These are phyloP conservation scores for Xylariales sp. DNA, from an alignment of 2,329 filamentous ascomycete genomes.

Conservation along the genomic window DNA sequence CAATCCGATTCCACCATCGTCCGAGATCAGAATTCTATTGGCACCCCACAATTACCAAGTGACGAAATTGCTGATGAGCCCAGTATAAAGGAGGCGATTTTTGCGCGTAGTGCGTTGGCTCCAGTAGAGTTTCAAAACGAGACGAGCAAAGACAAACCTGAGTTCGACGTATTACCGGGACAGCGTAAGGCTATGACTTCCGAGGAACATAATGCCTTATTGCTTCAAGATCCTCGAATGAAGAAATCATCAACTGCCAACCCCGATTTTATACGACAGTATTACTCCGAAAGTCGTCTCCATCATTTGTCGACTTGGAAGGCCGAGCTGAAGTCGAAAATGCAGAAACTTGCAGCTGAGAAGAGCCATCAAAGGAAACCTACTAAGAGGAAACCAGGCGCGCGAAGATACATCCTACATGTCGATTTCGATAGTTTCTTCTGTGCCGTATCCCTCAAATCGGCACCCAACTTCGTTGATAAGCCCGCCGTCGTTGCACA, in stretches of 20 bases:
- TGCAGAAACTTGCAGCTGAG: slow-evolving; percentile 83
- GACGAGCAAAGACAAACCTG: slow-evolving; percentile 23
- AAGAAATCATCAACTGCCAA: slow-evolving; percentile 92
- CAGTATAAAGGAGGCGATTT: neutral
- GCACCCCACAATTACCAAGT: slow-evolving; percentile 1
- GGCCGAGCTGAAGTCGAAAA: slow-evolving; percentile 87
- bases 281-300: slow-evolving; percentile 92
- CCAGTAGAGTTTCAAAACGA: slow-evolving; percentile 1
- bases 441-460: slow-evolving; percentile 87
- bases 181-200: slow-evolving; percentile 70
- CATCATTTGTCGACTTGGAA: slow-evolving; percentile 98
- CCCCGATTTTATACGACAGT: slow-evolving; percentile 92
- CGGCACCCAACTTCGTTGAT: slow-evolving; percentile 76
- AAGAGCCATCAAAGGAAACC: slow-evolving; percentile 62
- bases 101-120: neutral
- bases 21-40: slow-evolving; percentile 1
- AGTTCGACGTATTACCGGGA: slow-evolving; percentile 30
- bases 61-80: slow-evolving; percentile 6
- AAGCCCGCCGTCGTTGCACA: slow-evolving; percentile 93
- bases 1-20: neutral
- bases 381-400: slow-evolving; percentile 66
- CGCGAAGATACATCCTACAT: slow-evolving; percentile 87
- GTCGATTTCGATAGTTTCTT: slow-evolving; percentile 99
- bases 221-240: slow-evolving; percentile 86
- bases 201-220: slow-evolving; percentile 89